phyloP scores from a whole-genome alignment of 176 grass and related monocot species.

The Raddia guianensis region DNA sequence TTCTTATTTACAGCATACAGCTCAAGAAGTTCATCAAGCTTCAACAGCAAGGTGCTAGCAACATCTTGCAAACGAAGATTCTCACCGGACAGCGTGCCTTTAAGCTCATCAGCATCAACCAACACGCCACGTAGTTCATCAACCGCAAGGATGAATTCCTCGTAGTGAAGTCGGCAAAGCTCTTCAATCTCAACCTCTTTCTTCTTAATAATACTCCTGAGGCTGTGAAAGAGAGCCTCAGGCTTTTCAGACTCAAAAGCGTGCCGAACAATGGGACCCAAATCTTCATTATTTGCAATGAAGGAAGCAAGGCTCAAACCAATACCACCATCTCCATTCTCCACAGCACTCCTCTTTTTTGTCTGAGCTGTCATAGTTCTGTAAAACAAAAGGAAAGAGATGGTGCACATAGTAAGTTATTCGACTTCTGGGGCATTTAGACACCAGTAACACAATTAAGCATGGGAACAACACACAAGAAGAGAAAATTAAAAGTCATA shows the following conservation, averaged over 20 bases:
- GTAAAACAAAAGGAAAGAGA: constrained; percentile 16
- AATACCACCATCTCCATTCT: constrained; percentile 61
- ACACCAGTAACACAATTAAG: background rate
- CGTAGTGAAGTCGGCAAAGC: constrained; percentile 69
- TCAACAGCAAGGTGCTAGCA: constrained; percentile 48
- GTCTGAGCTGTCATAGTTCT: constrained; percentile 59
- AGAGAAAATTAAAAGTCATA: constrained; percentile 4
- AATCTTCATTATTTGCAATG: constrained; percentile 66
- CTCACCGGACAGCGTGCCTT: constrained; percentile 53
- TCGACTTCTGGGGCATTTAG: background rate
- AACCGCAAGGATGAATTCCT: constrained; percentile 81
- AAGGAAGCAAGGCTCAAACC: constrained; percentile 49
- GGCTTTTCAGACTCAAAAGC: constrained; percentile 71
- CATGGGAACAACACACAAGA: background rate
- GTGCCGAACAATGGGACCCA: constrained; percentile 63
- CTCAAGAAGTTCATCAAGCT: constrained; percentile 68
- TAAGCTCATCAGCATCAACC: constrained; percentile 73
- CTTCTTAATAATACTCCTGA: constrained; percentile 58
- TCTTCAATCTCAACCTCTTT: constrained; percentile 89
- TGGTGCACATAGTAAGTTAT: background rate
- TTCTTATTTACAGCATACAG: constrained; percentile 61
- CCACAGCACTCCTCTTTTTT: constrained; percentile 57
- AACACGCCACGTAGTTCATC: constrained; percentile 71
- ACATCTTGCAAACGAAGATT: constrained; percentile 70
- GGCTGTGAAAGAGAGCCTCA: constrained; percentile 60